phyloP scores from a whole-genome alignment of 192 early-diverging fungal genomes.

The Entomortierella chlamydospora region DNA sequence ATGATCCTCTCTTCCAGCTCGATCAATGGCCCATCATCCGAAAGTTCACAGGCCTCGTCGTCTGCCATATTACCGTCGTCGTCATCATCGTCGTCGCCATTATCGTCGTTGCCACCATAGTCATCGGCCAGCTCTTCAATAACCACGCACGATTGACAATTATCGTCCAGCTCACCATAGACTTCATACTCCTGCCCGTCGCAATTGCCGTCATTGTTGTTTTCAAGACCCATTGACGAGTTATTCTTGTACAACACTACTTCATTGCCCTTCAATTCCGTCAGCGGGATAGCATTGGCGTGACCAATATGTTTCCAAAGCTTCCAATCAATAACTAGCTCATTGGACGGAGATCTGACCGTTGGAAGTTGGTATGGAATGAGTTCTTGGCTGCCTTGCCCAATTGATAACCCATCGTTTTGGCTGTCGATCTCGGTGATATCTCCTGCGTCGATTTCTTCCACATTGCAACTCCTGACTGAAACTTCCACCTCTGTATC shows the following conservation, averaged over 20 bases:
- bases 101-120: conserved; percentile 24
- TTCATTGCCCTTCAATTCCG: conserved; percentile 14
- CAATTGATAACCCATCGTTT: neutral
- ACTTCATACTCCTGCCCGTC: neutral
- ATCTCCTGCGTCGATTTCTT: neutral
- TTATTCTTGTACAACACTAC: conserved; percentile 23
- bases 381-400: no score
- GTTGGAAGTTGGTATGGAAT: no score
- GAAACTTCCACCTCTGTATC: no score
- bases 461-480: no score
- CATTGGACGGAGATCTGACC: neutral
- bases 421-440: neutral
- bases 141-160: neutral
- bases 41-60: conserved; percentile 17
- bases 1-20: conserved; percentile 31
- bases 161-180: neutral
- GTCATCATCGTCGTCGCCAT: conserved; percentile 18
- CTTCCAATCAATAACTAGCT: neutral
- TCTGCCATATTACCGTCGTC: conserved; percentile 40
- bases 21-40: conserved; percentile 16
- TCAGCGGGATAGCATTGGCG: neutral
- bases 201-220: neutral
- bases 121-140: conserved; percentile 30
- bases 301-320: neutral
- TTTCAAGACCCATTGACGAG: neutral